Evolutionary conservation across 352 stramenopile genomes (phyloP).

Genomic region (Phytophthora citricola): DNA sequence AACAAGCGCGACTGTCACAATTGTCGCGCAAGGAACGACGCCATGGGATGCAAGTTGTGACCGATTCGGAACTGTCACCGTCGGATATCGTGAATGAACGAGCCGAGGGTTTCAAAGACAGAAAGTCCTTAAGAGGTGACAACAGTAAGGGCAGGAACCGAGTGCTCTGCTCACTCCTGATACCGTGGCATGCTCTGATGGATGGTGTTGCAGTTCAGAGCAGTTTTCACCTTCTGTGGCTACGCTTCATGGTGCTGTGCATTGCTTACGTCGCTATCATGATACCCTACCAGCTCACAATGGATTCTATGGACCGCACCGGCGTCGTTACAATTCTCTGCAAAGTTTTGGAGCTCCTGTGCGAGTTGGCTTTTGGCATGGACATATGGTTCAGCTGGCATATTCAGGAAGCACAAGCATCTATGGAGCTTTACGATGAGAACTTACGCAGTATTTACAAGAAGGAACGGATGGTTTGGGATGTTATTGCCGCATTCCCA

Average conservation of each 20-base stretch:
- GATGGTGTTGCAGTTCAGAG: conserved; percentile 54
- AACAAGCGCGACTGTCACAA: conserved; percentile 21
- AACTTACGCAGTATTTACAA: conserved; percentile 47
- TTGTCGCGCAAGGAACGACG: too few species aligned
- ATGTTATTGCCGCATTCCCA: conserved; percentile 52
- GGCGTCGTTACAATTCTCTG: conserved; percentile 21
- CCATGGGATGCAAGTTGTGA: too few species aligned
- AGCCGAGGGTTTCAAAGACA: too few species aligned
- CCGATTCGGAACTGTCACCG: too few species aligned
- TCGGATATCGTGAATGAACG: too few species aligned
- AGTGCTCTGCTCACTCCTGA: conserved; percentile 1
- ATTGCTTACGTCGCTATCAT: conserved; percentile 54
- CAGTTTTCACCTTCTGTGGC: conserved; percentile 48
- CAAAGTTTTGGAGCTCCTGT: conserved; percentile 43
- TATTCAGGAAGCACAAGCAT: conserved; percentile 46
- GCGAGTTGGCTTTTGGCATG: conserved; percentile 53
- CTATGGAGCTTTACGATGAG: conserved; percentile 62
- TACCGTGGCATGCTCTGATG: conserved; percentile 21
- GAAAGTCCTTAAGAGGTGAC: too few species aligned
- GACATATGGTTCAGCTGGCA: conserved; percentile 76
- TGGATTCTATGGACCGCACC: conserved; percentile 41
- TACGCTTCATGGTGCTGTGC: conserved; percentile 30
- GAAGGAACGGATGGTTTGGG: conserved; percentile 41
- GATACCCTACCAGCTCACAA: conserved; percentile 51
- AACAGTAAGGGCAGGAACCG: too few species aligned